Evolutionary conservation across 1,284 basidiomycete genomes (phyloP).

Genomic region (Pterulicium gracile): DNA sequence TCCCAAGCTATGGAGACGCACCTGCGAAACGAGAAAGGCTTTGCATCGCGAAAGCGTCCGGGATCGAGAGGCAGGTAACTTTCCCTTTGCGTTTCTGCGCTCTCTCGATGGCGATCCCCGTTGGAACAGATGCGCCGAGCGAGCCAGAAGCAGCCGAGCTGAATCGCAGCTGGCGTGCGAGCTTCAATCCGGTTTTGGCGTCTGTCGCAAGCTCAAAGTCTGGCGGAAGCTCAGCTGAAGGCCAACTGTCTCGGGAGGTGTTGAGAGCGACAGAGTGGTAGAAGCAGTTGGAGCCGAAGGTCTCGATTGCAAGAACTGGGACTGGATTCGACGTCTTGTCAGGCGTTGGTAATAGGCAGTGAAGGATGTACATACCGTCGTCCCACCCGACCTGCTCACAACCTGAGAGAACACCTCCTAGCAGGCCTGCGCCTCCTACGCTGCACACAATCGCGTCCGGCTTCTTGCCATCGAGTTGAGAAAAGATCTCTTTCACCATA

Average conservation of each 20-base stretch:
- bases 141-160: slow-evolving; percentile 56
- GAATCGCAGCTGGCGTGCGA: slow-evolving; percentile 46
- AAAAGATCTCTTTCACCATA: slow-evolving; percentile 51
- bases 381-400: slow-evolving; percentile 54
- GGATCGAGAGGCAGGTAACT: slow-evolving; percentile 45
- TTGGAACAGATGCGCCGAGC: slow-evolving; percentile 56
- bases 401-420: slow-evolving; percentile 58
- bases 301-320: slow-evolving; percentile 53
- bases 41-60: slow-evolving; percentile 61
- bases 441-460: slow-evolving; percentile 69
- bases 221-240: slow-evolving; percentile 20
- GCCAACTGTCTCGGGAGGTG: slow-evolving; percentile 24
- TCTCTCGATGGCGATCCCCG: slow-evolving; percentile 48
- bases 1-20: slow-evolving; percentile 21
- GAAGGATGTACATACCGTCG: slow-evolving; percentile 33
- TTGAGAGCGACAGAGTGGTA: slow-evolving; percentile 60
- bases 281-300: slow-evolving; percentile 62
- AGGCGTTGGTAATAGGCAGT: neutral
- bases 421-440: slow-evolving; percentile 62
- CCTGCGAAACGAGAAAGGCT: slow-evolving; percentile 44
- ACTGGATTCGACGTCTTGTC: slow-evolving; percentile 27
- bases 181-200: slow-evolving; percentile 27
- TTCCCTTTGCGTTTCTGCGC: slow-evolving; percentile 45
- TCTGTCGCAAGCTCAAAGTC: slow-evolving; percentile 28
- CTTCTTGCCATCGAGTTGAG: slow-evolving; percentile 32